Conservation (phyloP, 106 monocot species). For the Platanthera zijinensis region DNA sequence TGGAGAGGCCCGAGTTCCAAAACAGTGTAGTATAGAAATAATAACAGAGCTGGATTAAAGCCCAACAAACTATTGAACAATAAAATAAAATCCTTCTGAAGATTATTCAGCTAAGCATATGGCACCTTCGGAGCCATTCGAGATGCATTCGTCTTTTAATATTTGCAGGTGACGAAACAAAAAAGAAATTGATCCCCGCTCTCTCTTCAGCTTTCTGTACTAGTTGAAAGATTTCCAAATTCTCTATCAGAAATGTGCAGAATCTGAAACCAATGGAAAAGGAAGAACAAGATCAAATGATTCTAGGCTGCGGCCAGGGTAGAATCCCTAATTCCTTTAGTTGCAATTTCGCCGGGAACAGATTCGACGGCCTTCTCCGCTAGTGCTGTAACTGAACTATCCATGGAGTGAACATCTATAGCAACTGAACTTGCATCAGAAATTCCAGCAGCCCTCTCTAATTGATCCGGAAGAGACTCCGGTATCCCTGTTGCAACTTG, state of each 20-base stretch:
- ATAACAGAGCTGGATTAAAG: background rate
- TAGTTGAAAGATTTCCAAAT: background rate
- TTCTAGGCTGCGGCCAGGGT: background rate
- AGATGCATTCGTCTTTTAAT: no score
- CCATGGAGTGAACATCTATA: background rate
- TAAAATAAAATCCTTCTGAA: background rate
- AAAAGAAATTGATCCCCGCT: background rate
- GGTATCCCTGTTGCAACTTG: background rate
- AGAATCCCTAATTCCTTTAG: background rate
- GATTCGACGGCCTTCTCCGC: background rate
- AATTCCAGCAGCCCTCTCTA: background rate
- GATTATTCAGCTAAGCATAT: background rate
- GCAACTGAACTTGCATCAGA: background rate
- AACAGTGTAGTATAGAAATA: background rate
- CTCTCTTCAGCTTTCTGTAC: background rate
- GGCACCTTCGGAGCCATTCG: background rate
- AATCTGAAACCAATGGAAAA: background rate
- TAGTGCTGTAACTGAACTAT: background rate
- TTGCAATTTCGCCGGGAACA: background rate
- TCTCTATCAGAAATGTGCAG: background rate
- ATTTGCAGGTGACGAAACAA: background rate
- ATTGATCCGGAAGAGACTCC: background rate
- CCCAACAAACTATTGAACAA: background rate
- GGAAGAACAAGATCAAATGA: background rate
- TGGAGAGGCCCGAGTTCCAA: background rate